Conservation (phyloP, 306 rosid genomes). For the Trichosanthes cucumerina region DNA sequence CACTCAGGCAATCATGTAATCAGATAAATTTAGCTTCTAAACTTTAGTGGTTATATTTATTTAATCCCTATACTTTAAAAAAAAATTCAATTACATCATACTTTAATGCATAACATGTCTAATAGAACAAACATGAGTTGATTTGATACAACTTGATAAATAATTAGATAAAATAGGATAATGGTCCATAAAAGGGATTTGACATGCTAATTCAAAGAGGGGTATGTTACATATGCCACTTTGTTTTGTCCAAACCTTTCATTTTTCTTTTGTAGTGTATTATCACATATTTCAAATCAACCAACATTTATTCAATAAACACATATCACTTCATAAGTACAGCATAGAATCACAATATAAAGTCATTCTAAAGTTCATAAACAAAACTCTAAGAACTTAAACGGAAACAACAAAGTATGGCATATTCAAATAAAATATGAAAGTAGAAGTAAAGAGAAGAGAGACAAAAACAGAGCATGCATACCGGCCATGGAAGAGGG, state of each 20-base stretch:
- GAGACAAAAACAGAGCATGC: neutral
- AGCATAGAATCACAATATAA: neutral
- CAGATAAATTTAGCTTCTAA: neutral
- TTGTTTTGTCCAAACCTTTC: neutral
- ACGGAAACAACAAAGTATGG: neutral
- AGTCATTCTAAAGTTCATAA: neutral
- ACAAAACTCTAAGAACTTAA: neutral
- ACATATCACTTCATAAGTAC: neutral
- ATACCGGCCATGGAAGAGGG: constrained; percentile 82
- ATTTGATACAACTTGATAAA: neutral
- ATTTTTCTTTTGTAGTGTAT: neutral
- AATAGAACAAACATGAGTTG: neutral
- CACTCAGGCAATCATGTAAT: neutral
- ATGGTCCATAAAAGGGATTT: neutral
- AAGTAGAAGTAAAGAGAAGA: neutral
- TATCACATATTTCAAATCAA: neutral
- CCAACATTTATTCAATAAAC: neutral
- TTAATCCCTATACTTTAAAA: neutral
- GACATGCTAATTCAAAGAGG: neutral
- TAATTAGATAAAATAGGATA: neutral
- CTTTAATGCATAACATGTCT: neutral
- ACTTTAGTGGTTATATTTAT: neutral
- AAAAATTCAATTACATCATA: neutral
- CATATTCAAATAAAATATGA: neutral
- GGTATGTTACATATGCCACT: neutral